Evolutionary conservation across 1,284 basidiomycete genomes (phyloP).

Genomic region (Stereum hirsutum): DNA sequence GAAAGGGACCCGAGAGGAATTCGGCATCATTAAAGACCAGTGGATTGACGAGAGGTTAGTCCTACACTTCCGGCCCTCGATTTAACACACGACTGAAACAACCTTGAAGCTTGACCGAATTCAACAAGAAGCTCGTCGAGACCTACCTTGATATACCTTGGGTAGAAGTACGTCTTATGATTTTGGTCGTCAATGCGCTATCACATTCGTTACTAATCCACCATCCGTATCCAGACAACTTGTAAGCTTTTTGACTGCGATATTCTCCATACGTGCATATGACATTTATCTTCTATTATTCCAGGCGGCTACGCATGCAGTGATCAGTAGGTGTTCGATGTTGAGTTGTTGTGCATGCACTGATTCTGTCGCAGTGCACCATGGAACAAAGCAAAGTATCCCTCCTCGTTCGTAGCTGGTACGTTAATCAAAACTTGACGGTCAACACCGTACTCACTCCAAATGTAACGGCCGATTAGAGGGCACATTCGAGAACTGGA

Average conservation of each 20-base stretch:
- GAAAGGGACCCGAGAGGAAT: constrained; percentile 75
- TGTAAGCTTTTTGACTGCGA: too few relatives aligned
- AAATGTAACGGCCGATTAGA: constrained; percentile 31
- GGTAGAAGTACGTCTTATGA: constrained; percentile 36
- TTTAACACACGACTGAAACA: constrained; percentile 6
- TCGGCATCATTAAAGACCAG: constrained; percentile 91
- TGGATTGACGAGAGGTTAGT: constrained; percentile 56
- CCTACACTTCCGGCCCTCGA: too few relatives aligned
- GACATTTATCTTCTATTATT: too few relatives aligned
- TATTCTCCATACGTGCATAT: too few relatives aligned
- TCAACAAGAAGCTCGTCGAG: constrained; percentile 71
- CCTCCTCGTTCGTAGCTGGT: constrained; percentile 79
- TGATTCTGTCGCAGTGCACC: constrained; percentile 47
- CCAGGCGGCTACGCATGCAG: background rate
- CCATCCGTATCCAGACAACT: too few relatives aligned
- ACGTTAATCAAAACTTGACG: constrained; percentile 19
- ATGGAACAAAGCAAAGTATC: constrained; percentile 82
- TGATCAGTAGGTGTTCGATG: constrained; percentile 9
- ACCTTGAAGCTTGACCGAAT: constrained; percentile 60
- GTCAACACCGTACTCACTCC: constrained; percentile 10
- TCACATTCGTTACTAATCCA: too few relatives aligned
- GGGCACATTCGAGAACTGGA: constrained; percentile 64
- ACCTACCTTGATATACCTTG: constrained; percentile 75
- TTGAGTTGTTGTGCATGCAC: constrained; percentile 10
- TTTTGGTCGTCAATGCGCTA: too few relatives aligned